Evolutionary conservation across 106 monocot genomes (phyloP).

Genomic region (Acorus calamus): DNA sequence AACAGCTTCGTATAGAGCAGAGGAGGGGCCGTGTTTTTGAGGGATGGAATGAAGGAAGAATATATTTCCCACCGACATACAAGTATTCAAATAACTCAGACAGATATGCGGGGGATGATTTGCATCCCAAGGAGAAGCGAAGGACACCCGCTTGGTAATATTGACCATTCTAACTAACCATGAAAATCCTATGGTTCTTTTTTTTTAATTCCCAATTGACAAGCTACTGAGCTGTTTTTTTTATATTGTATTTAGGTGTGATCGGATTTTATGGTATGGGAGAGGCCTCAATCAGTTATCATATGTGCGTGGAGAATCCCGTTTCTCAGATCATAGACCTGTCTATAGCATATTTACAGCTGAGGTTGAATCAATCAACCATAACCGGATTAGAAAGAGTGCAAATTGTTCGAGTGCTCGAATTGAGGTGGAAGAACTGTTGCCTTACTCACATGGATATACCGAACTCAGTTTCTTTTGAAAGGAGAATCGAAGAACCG

Average conservation of each 20-base stretch:
- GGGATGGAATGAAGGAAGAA: conserved; percentile 60
- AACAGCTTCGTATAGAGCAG: conserved; percentile 55
- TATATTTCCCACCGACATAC: conserved; percentile 63
- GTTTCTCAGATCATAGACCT: conserved; percentile 73
- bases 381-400: conserved; percentile 24
- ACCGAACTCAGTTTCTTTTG: conserved; percentile 43
- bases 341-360: conserved; percentile 61
- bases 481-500: background rate
- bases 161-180: background rate
- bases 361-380: conserved; percentile 49
- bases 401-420: conserved; percentile 26
- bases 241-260: conserved; percentile 37
- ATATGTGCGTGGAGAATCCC: conserved; percentile 69
- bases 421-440: conserved; percentile 61
- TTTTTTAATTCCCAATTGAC: background rate
- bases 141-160: conserved; percentile 59
- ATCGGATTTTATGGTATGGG: conserved; percentile 68
- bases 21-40: conserved; percentile 40
- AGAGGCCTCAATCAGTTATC: conserved; percentile 62
- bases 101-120: conserved; percentile 43
- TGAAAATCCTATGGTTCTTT: background rate
- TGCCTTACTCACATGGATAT: conserved; percentile 45
- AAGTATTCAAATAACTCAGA: conserved; percentile 65
- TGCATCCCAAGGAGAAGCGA: conserved; percentile 50
- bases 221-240: background rate